These are phyloP conservation scores for Diaporthe sp. DNA, from an alignment of 2,329 filamentous ascomycete species.

Conservation along the genomic window DNA sequence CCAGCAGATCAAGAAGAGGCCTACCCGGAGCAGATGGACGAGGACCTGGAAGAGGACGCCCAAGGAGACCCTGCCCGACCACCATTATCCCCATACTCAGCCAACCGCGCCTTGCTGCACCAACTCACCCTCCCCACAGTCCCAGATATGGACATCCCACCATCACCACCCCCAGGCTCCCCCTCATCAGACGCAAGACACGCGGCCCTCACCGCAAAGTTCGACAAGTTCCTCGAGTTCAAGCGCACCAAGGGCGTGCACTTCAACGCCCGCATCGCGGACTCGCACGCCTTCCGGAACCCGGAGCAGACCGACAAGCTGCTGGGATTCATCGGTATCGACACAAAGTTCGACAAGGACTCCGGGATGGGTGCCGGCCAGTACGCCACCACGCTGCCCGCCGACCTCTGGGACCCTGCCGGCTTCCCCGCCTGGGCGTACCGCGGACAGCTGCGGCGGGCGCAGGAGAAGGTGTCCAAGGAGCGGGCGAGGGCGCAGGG, in stretches of 20 bases:
- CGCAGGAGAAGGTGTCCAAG: conserved; percentile 61
- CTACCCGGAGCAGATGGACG: conserved; percentile 41
- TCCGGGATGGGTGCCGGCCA: conserved; percentile 66
- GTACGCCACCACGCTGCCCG: conserved; percentile 74
- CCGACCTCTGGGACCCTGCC: conserved; percentile 70
- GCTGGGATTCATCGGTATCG: conserved; percentile 73
- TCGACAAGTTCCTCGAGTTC: conserved; percentile 81
- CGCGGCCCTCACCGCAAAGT: conserved; percentile 70
- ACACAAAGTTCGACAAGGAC: conserved; percentile 51
- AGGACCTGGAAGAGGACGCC: conserved; percentile 1
- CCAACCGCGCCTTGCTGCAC: conserved; percentile 74
- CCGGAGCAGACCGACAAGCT: conserved; percentile 81
- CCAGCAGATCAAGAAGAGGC: conserved; percentile 39
- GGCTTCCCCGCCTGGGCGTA: conserved; percentile 70
- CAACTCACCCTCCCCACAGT: conserved; percentile 80
- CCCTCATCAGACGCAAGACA: conserved; percentile 44
- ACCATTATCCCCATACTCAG: conserved; percentile 76
- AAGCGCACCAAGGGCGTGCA: conserved; percentile 80
- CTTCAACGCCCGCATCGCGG: conserved; percentile 82
- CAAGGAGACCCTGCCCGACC: conserved; percentile 13
- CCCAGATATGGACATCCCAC: conserved; percentile 81
- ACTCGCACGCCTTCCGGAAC: conserved; percentile 77
- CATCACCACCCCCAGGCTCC: conserved; percentile 74
- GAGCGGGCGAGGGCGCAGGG: conserved; percentile 61
- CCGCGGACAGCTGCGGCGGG: conserved; percentile 63